A percentile compares a stretch with the other conserved stretches of the same genome.
Conservation (phyloP, 306 rosid genomes). For the Cucurbita maxima region DNA sequence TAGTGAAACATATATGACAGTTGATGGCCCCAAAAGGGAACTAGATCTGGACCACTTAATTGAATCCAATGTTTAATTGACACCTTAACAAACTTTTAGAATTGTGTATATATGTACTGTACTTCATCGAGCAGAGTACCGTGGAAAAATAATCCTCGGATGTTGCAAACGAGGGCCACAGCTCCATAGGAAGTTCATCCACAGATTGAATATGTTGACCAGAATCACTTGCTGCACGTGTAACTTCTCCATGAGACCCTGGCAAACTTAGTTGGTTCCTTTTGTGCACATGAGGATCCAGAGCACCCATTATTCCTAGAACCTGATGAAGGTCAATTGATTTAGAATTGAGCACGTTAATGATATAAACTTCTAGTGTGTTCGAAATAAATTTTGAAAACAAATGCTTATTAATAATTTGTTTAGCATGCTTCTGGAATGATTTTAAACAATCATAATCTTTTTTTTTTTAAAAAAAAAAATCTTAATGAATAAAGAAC, state of each 20-base stretch:
- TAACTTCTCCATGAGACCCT: constrained; percentile 75
- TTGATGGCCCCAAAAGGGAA: neutral
- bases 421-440: neutral
- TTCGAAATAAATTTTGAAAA: neutral
- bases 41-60: neutral
- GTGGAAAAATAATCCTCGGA: constrained; percentile 93
- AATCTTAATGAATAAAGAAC: too few species aligned
- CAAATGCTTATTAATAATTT: neutral
- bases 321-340: constrained; percentile 38
- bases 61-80: neutral
- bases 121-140: constrained; percentile 21
- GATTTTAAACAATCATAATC: neutral
- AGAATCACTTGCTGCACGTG: constrained; percentile 71
- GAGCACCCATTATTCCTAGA: constrained; percentile 97
- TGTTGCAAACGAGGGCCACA: constrained; percentile 94
- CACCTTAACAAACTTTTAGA: neutral
- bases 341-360: neutral
- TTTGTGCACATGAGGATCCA: constrained; percentile 92
- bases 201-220: constrained; percentile 80
- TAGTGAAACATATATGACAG: neutral
- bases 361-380: neutral
- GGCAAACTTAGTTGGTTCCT: constrained; percentile 64
- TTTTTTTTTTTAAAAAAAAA: too few species aligned
- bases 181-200: constrained; percentile 75
- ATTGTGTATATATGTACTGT: neutral